phyloP scores from a whole-genome alignment of 768 basidiomycete genomes.

The Amanita phalloides region DNA sequence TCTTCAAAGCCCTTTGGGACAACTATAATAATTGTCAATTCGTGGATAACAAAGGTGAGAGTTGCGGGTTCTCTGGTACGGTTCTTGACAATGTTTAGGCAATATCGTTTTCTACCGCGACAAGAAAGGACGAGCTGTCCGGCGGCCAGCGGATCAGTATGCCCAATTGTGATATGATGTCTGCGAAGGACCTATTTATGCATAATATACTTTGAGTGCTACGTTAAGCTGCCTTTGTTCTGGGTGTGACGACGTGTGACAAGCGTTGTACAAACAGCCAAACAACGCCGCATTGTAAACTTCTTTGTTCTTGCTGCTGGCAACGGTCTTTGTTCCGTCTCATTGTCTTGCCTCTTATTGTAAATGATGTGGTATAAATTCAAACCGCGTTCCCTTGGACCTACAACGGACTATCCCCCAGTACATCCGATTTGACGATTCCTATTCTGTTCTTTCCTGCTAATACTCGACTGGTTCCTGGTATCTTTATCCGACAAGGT shows the following conservation, averaged over 20 bases:
- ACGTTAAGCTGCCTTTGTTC: too few relatives aligned
- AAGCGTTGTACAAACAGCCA: too few relatives aligned
- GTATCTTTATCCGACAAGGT: not conserved
- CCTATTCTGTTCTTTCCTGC: constrained; percentile 3
- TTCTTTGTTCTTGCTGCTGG: constrained; percentile 1
- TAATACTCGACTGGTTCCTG: not conserved
- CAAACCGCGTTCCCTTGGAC: not conserved
- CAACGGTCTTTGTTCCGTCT: not conserved
- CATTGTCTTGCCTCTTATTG: constrained; percentile 6
- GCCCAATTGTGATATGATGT: not conserved
- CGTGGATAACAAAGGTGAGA: constrained; percentile 42
- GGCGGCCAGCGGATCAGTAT: not conserved
- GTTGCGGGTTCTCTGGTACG: not conserved
- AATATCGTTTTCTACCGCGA: constrained; percentile 33
- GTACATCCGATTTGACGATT: not conserved
- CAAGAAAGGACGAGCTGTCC: not conserved
- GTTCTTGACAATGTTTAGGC: constrained; percentile 14
- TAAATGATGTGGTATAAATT: constrained; percentile 1
- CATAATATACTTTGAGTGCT: not conserved
- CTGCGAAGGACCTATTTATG: too few relatives aligned
- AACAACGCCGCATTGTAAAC: not conserved
- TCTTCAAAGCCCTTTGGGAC: constrained; percentile 39
- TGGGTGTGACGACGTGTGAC: too few relatives aligned
- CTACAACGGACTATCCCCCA: not conserved
- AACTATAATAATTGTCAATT: constrained; percentile 48